Evolutionary conservation across 108 stramenopile species (phyloP).

Genomic region (Schizochytrium sp.): DNA sequence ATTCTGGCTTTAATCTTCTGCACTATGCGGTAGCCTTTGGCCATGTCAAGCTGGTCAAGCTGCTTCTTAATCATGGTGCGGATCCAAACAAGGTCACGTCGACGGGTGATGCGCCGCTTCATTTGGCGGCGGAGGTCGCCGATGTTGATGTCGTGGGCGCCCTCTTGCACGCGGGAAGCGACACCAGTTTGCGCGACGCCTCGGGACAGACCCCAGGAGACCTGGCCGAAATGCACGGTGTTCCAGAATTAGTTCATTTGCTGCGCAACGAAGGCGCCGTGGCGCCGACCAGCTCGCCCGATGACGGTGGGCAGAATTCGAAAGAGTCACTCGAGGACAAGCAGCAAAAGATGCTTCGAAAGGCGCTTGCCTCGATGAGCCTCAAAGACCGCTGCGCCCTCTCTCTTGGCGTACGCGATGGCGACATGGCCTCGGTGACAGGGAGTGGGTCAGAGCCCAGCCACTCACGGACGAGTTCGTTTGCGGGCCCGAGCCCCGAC

Average conservation of each 20-base stretch:
- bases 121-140: neutral
- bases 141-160: neutral
- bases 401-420: neutral
- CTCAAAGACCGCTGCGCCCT: conserved; percentile 11
- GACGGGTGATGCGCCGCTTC: neutral
- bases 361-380: conserved; percentile 16
- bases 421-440: neutral
- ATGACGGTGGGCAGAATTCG: neutral
- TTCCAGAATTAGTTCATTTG: neutral
- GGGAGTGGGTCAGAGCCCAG: neutral
- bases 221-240: neutral
- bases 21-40: neutral
- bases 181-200: neutral
- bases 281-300: neutral
- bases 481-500: neutral
- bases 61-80: neutral
- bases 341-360: conserved; percentile 5
- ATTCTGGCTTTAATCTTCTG: neutral
- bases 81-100: neutral
- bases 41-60: neutral
- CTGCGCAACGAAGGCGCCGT: neutral
- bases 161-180: neutral
- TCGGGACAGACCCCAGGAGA: neutral
- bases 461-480: neutral
- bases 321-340: neutral